These are phyloP conservation scores for Penicillium antarcticum DNA, from an alignment of 495 filamentous ascomycete species.

Conservation along the genomic window DNA sequence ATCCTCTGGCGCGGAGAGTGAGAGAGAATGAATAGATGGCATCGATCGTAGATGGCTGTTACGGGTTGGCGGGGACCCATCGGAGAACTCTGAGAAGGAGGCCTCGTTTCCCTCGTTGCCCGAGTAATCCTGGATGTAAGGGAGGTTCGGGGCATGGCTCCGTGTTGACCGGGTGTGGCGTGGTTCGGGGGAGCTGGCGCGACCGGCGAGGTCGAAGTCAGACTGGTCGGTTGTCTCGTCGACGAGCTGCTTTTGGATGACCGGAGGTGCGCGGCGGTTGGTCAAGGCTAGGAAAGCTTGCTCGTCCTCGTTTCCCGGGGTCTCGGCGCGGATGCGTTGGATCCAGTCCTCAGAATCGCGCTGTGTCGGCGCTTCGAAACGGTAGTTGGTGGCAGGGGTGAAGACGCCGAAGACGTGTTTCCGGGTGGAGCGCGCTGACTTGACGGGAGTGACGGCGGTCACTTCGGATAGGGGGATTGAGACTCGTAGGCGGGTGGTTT, in stretches of 20 bases:
- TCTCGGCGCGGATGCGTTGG: constrained; percentile 71
- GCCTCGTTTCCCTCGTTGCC: constrained; percentile 69
- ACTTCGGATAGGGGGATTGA: constrained; percentile 86
- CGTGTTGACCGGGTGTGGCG: constrained; percentile 29
- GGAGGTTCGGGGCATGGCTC: constrained; percentile 33
- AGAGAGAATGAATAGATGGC: constrained; percentile 31
- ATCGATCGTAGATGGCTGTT: constrained; percentile 29
- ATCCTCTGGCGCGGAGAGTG: constrained; percentile 26
- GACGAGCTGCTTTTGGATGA: constrained; percentile 33
- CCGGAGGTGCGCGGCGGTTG: constrained; percentile 42
- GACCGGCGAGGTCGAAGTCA: constrained; percentile 29
- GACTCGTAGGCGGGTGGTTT: constrained; percentile 82
- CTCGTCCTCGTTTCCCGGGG: constrained; percentile 81
- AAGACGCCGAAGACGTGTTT: constrained; percentile 90
- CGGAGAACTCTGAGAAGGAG: constrained; percentile 88
- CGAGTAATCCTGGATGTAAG: constrained; percentile 71
- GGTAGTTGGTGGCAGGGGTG: constrained; percentile 85
- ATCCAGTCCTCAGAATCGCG: constrained; percentile 88
- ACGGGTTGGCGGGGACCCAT: constrained; percentile 43
- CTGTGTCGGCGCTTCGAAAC: constrained; percentile 70
- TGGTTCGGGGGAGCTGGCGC: constrained; percentile 46
- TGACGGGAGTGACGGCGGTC: constrained; percentile 83
- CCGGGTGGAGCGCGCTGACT: constrained; percentile 78
- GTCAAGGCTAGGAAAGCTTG: constrained; percentile 61
- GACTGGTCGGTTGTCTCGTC: constrained; percentile 48